Evolutionary conservation across 805 yeast species (phyloP).

Genomic region (Wickerhamiella sergipiensis): DNA sequence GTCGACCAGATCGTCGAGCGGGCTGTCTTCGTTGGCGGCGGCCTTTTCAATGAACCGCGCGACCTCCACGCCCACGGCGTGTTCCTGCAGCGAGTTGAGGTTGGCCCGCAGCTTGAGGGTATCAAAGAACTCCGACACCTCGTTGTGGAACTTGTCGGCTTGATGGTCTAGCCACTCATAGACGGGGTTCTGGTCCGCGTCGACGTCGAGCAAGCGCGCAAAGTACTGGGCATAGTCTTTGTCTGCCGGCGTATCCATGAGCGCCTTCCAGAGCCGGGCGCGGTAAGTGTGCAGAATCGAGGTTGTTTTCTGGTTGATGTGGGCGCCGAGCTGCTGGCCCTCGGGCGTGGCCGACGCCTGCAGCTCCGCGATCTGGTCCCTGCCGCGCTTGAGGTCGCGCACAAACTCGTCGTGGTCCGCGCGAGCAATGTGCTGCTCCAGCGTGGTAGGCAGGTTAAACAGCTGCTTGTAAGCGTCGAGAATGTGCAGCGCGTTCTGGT

Average conservation of each 20-base stretch:
- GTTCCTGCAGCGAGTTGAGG: constrained; percentile 11
- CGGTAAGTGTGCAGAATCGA: constrained; percentile 41
- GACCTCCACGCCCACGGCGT: constrained; percentile 8
- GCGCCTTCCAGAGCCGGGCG: constrained; percentile 36
- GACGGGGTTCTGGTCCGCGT: constrained; percentile 52
- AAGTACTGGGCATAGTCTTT: constrained; percentile 27
- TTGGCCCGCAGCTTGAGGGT: constrained; percentile 21
- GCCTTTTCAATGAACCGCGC: constrained; percentile 5
- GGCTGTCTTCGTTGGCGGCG: background rate
- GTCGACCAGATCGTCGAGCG: constrained; percentile 6
- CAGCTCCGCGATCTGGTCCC: constrained; percentile 20
- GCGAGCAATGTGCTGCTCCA: constrained; percentile 30
- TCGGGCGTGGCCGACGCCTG: constrained; percentile 15
- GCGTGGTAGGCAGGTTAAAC: constrained; percentile 42
- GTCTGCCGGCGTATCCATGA: constrained; percentile 25
- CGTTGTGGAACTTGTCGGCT: constrained; percentile 28
- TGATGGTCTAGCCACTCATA: constrained; percentile 46
- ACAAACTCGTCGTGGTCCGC: constrained; percentile 47
- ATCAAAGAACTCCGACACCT: constrained; percentile 30
- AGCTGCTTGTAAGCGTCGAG: constrained; percentile 40
- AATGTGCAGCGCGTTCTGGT: constrained; percentile 36
- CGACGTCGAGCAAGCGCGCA: constrained; percentile 46
- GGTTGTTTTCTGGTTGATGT: constrained; percentile 46
- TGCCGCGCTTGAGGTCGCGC: constrained; percentile 43
- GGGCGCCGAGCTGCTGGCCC: constrained; percentile 30